Percentiles rank a stretch among this genome's conserved stretches.
Evolutionary conservation across 768 basidiomycete species (phyloP).

Genomic region (Atractiella rhizophila): DNA sequence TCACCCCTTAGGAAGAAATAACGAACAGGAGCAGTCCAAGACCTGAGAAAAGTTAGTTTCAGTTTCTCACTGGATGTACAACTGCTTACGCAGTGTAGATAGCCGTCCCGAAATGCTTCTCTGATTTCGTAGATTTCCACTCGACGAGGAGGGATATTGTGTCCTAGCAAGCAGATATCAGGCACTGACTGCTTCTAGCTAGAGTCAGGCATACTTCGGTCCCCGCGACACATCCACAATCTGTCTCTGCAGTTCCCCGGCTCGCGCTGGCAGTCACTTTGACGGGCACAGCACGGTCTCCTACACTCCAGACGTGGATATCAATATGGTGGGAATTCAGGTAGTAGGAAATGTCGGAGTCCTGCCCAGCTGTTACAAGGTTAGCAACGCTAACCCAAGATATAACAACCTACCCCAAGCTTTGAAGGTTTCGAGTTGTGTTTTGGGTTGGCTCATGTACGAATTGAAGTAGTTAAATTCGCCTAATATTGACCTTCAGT

Average conservation of each 20-base stretch:
- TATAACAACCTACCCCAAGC: slow-evolving; percentile 55
- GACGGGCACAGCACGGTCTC: no score
- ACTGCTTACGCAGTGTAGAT: slow-evolving; percentile 86
- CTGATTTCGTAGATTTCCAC: slow-evolving; percentile 58
- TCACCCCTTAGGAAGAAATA: no score
- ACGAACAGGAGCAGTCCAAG: slow-evolving; percentile 70
- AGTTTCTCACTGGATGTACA: no score
- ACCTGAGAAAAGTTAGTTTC: no score
- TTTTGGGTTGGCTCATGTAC: slow-evolving; percentile 95
- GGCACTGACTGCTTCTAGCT: no score
- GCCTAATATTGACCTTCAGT: slow-evolving; percentile 30
- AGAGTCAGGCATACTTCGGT: no score
- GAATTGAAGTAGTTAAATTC: slow-evolving; percentile 90
- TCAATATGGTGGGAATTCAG: slow-evolving; percentile 82
- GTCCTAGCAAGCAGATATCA: no score
- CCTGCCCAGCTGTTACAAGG: slow-evolving; percentile 21
- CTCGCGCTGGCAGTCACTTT: no score
- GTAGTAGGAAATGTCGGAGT: slow-evolving; percentile 85
- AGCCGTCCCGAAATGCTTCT: slow-evolving; percentile 51
- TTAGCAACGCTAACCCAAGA: not conserved
- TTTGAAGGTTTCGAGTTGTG: slow-evolving; percentile 76
- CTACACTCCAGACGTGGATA: slow-evolving; percentile 61
- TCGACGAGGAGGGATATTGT: slow-evolving; percentile 85
- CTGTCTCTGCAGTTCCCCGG: no score
- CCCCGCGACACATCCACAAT: slow-evolving; percentile 57